These are phyloP conservation scores for Mucor saturninus DNA, from an alignment of 371 early-diverging fungal genomes.

Conservation along the genomic window DNA sequence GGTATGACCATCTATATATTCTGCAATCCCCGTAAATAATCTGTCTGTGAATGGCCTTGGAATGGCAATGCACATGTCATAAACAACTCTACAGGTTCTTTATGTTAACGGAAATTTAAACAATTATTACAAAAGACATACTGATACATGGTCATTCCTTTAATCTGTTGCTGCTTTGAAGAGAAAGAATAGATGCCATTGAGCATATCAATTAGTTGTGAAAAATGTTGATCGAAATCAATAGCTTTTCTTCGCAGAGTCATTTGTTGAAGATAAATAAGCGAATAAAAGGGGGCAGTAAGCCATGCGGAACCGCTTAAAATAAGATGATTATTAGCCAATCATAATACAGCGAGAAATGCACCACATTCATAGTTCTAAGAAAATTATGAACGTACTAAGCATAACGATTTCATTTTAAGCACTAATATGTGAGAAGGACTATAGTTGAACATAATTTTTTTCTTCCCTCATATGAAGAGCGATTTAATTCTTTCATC, in stretches of 20 bases:
- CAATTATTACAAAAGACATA: constrained; percentile 34
- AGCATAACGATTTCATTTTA: no score
- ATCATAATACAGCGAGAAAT: no score
- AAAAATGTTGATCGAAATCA: constrained; percentile 64
- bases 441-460: no score
- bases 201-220: constrained; percentile 56
- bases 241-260: constrained; percentile 65
- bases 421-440: no score
- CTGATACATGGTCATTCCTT: constrained; percentile 80
- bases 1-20: constrained; percentile 68
- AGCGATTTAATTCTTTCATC: no score
- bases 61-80: constrained; percentile 74
- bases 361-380: no score
- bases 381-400: no score
- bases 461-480: no score
- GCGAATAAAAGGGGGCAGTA: no score
- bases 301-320: no score
- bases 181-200: constrained; percentile 63
- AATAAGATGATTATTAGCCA: no score
- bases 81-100: constrained; percentile 35
- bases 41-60: constrained; percentile 75
- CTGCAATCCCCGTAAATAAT: constrained; percentile 73
- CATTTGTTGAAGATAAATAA: constrained; percentile 33
- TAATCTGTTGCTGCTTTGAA: constrained; percentile 47
- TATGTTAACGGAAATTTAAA: constrained; percentile 3